phyloP scores from a whole-genome alignment of 768 basidiomycete species.

The Punctularia strigosozonata region DNA sequence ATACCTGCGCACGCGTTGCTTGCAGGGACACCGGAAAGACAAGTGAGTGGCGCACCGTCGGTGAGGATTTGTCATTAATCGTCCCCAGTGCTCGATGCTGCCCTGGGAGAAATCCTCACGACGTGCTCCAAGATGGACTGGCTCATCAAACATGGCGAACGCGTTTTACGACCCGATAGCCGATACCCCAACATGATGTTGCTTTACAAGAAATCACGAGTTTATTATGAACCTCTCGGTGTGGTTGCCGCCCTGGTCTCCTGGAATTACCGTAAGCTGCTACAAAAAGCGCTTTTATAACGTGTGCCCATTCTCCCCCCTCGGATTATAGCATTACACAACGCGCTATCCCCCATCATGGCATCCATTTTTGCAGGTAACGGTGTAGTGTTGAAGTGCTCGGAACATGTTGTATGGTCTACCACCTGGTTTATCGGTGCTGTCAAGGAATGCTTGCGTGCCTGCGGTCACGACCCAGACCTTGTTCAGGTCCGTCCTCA shows the following conservation, averaged over 20 bases:
- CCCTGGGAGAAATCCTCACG: slow-evolving; percentile 89
- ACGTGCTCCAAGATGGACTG: slow-evolving; percentile 93
- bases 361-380: slow-evolving; percentile 89
- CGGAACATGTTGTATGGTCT: slow-evolving; percentile 89
- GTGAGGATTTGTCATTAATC: slow-evolving; percentile 3
- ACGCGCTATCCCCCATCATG: slow-evolving; percentile 87
- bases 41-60: slow-evolving; percentile 31
- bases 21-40: slow-evolving; percentile 96
- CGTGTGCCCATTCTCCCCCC: slow-evolving; percentile 1
- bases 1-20: slow-evolving; percentile 73
- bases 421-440: slow-evolving; percentile 73
- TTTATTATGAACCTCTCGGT: slow-evolving; percentile 85
- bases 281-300: slow-evolving; percentile 5
- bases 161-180: slow-evolving; percentile 58
- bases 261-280: slow-evolving; percentile 78
- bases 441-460: slow-evolving; percentile 63
- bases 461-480: slow-evolving; percentile 73
- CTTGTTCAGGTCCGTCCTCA: slow-evolving; percentile 60
- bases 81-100: slow-evolving; percentile 75
- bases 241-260: slow-evolving; percentile 89
- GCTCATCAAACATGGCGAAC: slow-evolving; percentile 79
- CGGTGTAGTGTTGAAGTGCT: slow-evolving; percentile 82
- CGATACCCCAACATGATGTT: slow-evolving; percentile 58
- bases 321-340: slow-evolving; percentile 79
- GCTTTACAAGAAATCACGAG: slow-evolving; percentile 64